Conservation (phyloP, 2,329 filamentous ascomycete genomes). For the Cladorrhinum sp. region DNA sequence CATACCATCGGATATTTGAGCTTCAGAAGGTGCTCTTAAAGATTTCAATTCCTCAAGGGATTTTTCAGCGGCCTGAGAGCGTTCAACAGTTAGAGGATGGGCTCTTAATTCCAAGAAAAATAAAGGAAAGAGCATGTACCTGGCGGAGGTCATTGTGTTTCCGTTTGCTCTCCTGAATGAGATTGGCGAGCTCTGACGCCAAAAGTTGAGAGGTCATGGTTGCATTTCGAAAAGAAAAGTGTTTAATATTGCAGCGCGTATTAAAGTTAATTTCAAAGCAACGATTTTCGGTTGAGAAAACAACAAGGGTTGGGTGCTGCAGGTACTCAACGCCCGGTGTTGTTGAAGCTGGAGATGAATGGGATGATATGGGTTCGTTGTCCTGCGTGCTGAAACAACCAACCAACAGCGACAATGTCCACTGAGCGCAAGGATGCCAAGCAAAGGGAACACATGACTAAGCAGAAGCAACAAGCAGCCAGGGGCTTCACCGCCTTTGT, state of each 20-base stretch:
- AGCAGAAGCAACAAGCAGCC: too few species aligned
- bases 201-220: constrained; percentile 90
- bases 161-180: constrained; percentile 93
- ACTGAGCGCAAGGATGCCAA: not conserved
- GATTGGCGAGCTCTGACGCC: constrained; percentile 79
- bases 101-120: too few species aligned
- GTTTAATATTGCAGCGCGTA: too few species aligned
- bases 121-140: constrained; percentile 45
- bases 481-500: constrained; percentile 2
- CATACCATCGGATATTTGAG: constrained; percentile 68
- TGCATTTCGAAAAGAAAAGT: constrained; percentile 22
- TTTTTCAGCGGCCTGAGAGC: constrained; percentile 76
- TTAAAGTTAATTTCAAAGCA: not conserved
- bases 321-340: not conserved
- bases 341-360: not conserved
- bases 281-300: not conserved
- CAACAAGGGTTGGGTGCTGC: not conserved
- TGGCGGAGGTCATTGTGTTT: constrained; percentile 88
- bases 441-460: not conserved
- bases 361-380: constrained; percentile 6
- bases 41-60: constrained; percentile 85
- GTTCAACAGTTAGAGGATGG: too few species aligned
- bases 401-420: not conserved
- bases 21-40: constrained; percentile 70
- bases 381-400: constrained; percentile 5